Base-by-base conservation (phyloP, 2,329 filamentous ascomycete genomes). In the Stemphylium vesicarium region DNA sequence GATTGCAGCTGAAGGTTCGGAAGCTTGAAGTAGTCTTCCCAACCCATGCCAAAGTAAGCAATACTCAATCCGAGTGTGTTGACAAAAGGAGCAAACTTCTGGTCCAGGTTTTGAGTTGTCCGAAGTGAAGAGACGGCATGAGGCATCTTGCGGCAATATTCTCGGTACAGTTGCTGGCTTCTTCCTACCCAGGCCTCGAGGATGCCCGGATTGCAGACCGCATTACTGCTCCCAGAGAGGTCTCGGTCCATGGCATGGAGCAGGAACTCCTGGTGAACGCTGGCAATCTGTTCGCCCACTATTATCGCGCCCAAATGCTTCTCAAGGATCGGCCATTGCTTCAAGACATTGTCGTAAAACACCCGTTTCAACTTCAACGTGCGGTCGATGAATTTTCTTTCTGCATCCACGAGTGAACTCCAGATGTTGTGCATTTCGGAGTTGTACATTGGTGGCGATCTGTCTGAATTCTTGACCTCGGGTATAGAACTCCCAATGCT, bases 1-100 rank as follows among this genome's bases (percentile, higher is more conserved):
- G 60, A 29, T 29, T 68, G 56, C 3, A 74, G 50, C 31, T 73
- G 68, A 10, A 50, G 22, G 10, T 65, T 26, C 0, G 71, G 71
- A 38, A 72, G 42, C 16, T 38, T 53, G 4, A 72, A 37, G 45
- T 66, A 70, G 15, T 72, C 66, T 50, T 69, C 62, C 68, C 69
- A 72, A n/a, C 53, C 56, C 48, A 62, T 71, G 4, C 62, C 65
- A 50, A 60, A 64, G 43, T 63, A 69, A 5, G 57, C 53, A 9
- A 63, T 53, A 32, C 62, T 68, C 15, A 74, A 50, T 35, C 65
- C 68, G 8, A 73, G 52, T 1, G 66, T 66, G 13, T 61, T 64
- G 33, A 73, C 50, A 32, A 68, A 72, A 1, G 64, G 60, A 0
- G 50, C 32, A 42, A 74, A 74, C 8, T 63, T 69, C 1, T 51